Evolutionary conservation across 192 early-diverging fungal species (phyloP).

Genomic region (Geranomyces michiganensis): DNA sequence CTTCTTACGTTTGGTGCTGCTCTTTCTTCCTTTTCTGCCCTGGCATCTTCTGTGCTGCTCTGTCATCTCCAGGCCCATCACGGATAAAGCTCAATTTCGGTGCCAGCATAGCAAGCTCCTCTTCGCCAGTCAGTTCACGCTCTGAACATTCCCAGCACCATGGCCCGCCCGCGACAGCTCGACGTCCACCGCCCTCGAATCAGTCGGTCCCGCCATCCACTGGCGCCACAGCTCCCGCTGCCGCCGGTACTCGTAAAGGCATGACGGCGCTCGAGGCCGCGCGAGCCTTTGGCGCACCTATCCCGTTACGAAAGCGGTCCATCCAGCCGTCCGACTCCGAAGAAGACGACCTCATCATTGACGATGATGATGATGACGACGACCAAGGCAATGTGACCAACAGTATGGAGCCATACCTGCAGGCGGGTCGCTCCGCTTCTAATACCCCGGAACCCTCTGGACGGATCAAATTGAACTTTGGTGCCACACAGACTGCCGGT

Average conservation of each 20-base stretch:
- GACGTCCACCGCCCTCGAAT: not conserved
- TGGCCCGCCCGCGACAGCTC: not conserved
- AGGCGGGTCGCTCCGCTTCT: too few species aligned
- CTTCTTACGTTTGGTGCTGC: too few species aligned
- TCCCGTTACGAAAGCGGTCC: not conserved
- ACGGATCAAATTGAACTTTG: not conserved
- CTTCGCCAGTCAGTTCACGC: not conserved
- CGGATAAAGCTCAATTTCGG: slow-evolving; percentile 25
- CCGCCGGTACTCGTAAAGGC: slow-evolving; percentile 5
- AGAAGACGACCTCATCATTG: not conserved
- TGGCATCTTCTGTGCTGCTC: too few species aligned
- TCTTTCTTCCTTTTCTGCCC: too few species aligned
- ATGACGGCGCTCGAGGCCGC: slow-evolving; percentile 22
- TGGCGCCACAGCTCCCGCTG: not conserved
- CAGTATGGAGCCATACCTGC: not conserved
- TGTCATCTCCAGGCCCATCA: not conserved
- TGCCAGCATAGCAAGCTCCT: not conserved
- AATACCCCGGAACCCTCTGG: slow-evolving; percentile 16
- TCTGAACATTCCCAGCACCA: not conserved
- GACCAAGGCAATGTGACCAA: not conserved
- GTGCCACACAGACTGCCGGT: not conserved
- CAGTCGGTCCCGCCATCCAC: not conserved
- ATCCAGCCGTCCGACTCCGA: slow-evolving; percentile 12
- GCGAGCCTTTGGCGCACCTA: slow-evolving; percentile 17
- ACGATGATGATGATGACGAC: not conserved